Base-by-base conservation (phyloP, 768 basidiomycete species). In the Rhizopogon rudus region DNA sequence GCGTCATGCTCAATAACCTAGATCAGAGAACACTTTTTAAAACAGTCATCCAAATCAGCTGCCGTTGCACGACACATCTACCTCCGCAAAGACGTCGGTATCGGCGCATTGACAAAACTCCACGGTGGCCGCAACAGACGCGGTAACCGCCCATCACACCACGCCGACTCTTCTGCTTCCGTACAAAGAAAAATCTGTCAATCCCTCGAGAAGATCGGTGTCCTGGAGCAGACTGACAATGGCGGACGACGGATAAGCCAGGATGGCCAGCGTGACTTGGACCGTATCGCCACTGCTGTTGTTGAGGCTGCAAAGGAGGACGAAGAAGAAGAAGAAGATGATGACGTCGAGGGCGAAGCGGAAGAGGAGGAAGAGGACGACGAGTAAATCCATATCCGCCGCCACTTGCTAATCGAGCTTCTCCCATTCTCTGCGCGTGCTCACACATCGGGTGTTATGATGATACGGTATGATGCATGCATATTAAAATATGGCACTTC, bases 31-130 rank as follows among this genome's bases (percentile, higher is more conserved):
- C 48, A 10, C 9, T 16, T 25, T 22, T 39, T 37, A 37, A 52
- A n/a, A 16, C 1, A 3, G 29, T 10, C 12, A 40, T 12, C 12
- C 14, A 2, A 54, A 48, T 22, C 33, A 97, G 95, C 95, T 71
- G 92, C 95, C 61, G 77, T 98, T 66, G 96, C 96, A 75, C 88
- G 96, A 68, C 96, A 98, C 87, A 97, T 98, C 76, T 98, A 99
- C 84, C 90, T 99, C 72, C 92, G 96, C 73, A 95, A 96, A 80
- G 89, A 92, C 70, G 92, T 95, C 65, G 94, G 94, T 66, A 84
- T 96, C 61, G 94, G 93, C 66, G 90, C 90, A 29, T 83, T 97
- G 39, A 86, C 83, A 75, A 98, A 97, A 82, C 88, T 98, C 41
- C 94, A 98, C 77, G 97, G 97, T 73, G 91, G 91, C 60, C 87